phyloP scores from a whole-genome alignment of 352 stramenopile species.

The Phytophthora crassamura region DNA sequence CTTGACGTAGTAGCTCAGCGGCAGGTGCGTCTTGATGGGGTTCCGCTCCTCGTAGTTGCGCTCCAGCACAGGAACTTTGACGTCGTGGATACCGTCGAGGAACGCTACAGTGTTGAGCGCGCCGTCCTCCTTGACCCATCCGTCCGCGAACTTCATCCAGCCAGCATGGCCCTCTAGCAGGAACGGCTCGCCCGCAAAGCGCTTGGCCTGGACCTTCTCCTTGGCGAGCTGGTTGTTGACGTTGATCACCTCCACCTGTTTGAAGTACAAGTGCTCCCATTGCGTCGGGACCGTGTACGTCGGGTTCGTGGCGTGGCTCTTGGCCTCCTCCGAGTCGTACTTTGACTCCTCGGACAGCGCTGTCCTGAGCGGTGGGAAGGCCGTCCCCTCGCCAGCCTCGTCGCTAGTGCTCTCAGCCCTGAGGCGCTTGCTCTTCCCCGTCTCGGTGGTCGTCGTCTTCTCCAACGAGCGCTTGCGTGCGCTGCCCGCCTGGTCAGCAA shows the following conservation, averaged over 20 bases:
- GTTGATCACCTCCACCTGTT: constrained; percentile 71
- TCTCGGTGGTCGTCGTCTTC: constrained; percentile 21
- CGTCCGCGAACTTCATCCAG: constrained; percentile 72
- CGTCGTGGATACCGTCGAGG: constrained; percentile 72
- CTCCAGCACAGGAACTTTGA: constrained; percentile 82
- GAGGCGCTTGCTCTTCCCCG: constrained; percentile 20
- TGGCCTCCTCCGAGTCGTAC: constrained; percentile 41
- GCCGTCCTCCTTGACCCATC: constrained; percentile 69
- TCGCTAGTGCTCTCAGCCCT: constrained; percentile 17
- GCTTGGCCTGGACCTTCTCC: constrained; percentile 67
- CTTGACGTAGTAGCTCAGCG: constrained; percentile 78
- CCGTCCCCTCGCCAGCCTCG: background rate
- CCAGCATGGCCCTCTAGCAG: constrained; percentile 67
- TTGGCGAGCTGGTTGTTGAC: constrained; percentile 57
- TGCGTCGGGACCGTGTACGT: constrained; percentile 73
- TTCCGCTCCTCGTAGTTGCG: constrained; percentile 81
- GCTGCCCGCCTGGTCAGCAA: constrained; percentile 26
- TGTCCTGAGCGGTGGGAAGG: constrained; percentile 24
- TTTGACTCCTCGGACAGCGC: constrained; percentile 28
- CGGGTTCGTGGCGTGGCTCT: constrained; percentile 49
- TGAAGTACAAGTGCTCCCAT: constrained; percentile 75
- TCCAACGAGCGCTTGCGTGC: constrained; percentile 51
- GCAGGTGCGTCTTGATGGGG: constrained; percentile 78
- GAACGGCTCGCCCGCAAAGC: constrained; percentile 74
- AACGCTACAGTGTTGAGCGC: constrained; percentile 65